Percentiles rank a stretch among this genome's conserved stretches.
phyloP scores from a whole-genome alignment of 2,329 filamentous ascomycete genomes.

The Xylaria hypoxylon region DNA sequence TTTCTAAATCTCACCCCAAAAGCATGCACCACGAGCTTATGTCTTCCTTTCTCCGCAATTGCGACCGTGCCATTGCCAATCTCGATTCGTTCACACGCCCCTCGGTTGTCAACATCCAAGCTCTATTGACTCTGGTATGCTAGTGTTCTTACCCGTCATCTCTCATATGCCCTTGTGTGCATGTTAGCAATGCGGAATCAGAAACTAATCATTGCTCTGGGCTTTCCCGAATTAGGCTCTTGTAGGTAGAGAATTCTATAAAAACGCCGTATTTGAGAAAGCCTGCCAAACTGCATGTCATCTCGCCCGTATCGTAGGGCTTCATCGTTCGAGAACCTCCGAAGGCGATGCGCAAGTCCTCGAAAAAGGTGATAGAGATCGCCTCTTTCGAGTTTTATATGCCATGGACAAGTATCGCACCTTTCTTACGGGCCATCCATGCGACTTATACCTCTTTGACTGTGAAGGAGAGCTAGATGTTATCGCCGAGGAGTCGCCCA shows the following conservation, averaged over 20 bases:
- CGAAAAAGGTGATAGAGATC: slow-evolving; percentile 9
- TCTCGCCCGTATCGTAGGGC: slow-evolving; percentile 21
- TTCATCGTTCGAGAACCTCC: slow-evolving; percentile 7
- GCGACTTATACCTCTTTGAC: slow-evolving; percentile 28
- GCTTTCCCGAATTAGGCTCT: slow-evolving; percentile 10
- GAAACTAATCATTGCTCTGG: slow-evolving; percentile 6
- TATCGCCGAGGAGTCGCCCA: neutral
- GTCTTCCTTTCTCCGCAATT: slow-evolving; percentile 28
- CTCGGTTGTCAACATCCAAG: slow-evolving; percentile 22
- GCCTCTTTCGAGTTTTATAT: slow-evolving; percentile 22
- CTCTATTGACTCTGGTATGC: slow-evolving; percentile 25
- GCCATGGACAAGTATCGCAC: slow-evolving; percentile 25
- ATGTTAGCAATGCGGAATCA: neutral
- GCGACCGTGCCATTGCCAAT: slow-evolving; percentile 28
- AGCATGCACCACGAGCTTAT: slow-evolving; percentile 30
- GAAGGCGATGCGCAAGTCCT: neutral
- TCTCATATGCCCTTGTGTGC: neutral
- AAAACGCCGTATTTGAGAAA: slow-evolving; percentile 22
- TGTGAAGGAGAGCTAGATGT: neutral
- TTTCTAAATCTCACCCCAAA: slow-evolving; percentile 23
- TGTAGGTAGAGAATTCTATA: slow-evolving; percentile 27
- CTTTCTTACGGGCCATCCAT: slow-evolving; percentile 19
- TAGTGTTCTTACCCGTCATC: neutral
- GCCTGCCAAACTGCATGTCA: slow-evolving; percentile 24
- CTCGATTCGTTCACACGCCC: slow-evolving; percentile 26